phyloP scores from a whole-genome alignment of 2,329 filamentous ascomycete species.

The Fusarium scirpi region DNA sequence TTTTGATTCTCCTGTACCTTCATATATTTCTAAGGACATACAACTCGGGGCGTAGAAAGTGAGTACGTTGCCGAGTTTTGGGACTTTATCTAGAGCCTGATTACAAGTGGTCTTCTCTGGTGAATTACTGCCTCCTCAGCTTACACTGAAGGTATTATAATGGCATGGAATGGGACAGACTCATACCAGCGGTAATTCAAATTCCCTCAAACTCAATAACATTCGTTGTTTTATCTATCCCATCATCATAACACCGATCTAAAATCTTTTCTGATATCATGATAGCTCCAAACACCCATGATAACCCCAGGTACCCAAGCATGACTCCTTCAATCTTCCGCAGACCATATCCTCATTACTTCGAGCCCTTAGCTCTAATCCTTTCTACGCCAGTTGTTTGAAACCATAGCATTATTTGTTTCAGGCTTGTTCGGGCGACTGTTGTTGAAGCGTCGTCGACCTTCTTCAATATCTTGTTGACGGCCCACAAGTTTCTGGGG shows the following conservation, averaged over 20 bases:
- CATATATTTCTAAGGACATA: background rate
- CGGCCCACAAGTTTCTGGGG: slow-evolving; percentile 14
- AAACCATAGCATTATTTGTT: slow-evolving; percentile 10
- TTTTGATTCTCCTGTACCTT: background rate
- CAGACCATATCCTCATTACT: too few species aligned
- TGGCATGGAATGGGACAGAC: too few species aligned
- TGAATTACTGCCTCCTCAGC: too few species aligned
- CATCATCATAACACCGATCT: background rate
- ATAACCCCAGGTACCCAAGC: too few species aligned
- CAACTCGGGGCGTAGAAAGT: rapidly evolving
- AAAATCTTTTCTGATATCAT: background rate
- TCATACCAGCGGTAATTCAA: rapidly evolving
- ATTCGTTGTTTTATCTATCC: background rate
- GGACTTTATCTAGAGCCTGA: too few species aligned
- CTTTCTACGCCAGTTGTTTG: slow-evolving; percentile 23
- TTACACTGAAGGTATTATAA: background rate
- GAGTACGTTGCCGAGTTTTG: too few species aligned
- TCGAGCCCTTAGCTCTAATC: too few species aligned
- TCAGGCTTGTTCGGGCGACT: slow-evolving; percentile 4
- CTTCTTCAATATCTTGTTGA: background rate
- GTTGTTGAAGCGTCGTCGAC: background rate
- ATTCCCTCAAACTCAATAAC: too few species aligned
- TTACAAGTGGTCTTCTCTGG: too few species aligned
- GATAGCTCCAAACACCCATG: background rate
- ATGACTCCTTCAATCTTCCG: too few species aligned